phyloP scores from a whole-genome alignment of 2,329 filamentous ascomycete genomes.

The Colletotrichum sp. region DNA sequence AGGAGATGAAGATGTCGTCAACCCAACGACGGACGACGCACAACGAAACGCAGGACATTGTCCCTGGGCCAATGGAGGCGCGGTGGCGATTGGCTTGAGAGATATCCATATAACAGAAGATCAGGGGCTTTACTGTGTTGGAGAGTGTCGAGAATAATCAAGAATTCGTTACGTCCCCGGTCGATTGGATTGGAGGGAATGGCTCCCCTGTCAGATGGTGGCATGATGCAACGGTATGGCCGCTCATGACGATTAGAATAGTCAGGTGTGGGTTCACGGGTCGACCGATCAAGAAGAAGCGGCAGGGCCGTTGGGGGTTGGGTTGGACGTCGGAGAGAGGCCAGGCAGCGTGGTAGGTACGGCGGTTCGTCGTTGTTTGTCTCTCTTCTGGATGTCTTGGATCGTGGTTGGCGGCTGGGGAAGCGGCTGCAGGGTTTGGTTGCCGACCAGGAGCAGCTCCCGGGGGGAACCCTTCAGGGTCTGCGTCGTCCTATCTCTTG shows the following conservation, averaged over 20 bases:
- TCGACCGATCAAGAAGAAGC: background rate
- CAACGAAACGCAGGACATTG: background rate
- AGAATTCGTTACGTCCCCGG: background rate
- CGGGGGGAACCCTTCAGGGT: background rate
- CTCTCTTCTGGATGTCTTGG: background rate
- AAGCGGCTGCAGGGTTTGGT: background rate
- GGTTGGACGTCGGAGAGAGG: background rate
- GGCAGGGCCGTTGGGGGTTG: background rate
- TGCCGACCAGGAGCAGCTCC: background rate
- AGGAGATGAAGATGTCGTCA: background rate
- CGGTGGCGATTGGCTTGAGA: background rate
- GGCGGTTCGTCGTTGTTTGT: background rate
- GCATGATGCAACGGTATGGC: background rate
- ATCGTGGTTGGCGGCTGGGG: background rate
- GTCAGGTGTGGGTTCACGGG: background rate
- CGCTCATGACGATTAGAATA: background rate
- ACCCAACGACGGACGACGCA: background rate
- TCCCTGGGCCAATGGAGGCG: background rate
- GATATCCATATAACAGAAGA: background rate
- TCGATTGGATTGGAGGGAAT: background rate
- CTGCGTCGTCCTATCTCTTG: background rate
- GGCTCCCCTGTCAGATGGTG: background rate
- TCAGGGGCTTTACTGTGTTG: background rate
- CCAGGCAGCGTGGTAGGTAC: background rate
- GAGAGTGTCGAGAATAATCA: background rate